phyloP scores from a whole-genome alignment of 2,329 filamentous ascomycete genomes.

The Lithohypha guttulata region DNA sequence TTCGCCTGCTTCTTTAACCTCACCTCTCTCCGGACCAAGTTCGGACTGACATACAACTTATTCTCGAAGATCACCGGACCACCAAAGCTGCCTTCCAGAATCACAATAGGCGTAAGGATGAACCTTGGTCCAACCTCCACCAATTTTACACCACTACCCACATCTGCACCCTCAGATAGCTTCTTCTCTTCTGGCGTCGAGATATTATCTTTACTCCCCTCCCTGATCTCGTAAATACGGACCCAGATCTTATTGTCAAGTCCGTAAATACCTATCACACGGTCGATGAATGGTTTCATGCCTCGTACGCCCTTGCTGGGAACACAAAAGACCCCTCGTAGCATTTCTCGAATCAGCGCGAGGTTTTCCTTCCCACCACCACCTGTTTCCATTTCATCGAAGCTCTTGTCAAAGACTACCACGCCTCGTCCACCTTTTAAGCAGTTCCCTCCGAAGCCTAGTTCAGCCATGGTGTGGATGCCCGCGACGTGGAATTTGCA shows the following conservation, averaged over 20 bases:
- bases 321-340: conserved; percentile 84
- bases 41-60: conserved; percentile 91
- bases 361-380: conserved; percentile 36
- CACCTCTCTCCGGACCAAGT: conserved; percentile 80
- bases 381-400: conserved; percentile 58
- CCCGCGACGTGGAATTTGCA: conserved; percentile 46
- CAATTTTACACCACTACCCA: conserved; percentile 48
- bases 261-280: conserved; percentile 83
- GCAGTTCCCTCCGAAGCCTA: conserved; percentile 95
- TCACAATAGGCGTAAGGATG: conserved; percentile 86
- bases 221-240: conserved; percentile 83
- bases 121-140: conserved; percentile 92
- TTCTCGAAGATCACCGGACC: conserved; percentile 98
- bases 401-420: conserved; percentile 80
- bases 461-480: conserved; percentile 91
- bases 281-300: conserved; percentile 91
- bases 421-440: conserved; percentile 85
- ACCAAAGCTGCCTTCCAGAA: conserved; percentile 88
- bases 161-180: conserved; percentile 31
- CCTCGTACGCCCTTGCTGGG: conserved; percentile 71
- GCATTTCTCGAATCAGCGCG: conserved; percentile 64
- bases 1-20: conserved; percentile 63
- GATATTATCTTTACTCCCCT: conserved; percentile 41
- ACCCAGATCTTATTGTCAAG: conserved; percentile 95
- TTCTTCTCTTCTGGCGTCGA: conserved; percentile 19